phyloP scores from a whole-genome alignment of 2,329 filamentous ascomycete genomes.

The Pseudogymnoascus destructans region DNA sequence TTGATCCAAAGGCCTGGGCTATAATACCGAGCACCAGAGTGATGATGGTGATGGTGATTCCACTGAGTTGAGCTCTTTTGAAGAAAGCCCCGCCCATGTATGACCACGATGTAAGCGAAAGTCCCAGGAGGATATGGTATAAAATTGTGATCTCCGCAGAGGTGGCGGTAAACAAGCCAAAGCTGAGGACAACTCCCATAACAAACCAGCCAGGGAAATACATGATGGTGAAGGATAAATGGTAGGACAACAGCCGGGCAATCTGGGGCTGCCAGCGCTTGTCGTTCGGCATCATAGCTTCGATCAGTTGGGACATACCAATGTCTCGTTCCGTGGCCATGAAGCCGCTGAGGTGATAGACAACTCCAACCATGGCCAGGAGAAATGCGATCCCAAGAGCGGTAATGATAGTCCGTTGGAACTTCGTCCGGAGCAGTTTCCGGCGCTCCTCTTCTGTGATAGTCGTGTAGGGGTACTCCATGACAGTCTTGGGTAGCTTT shows the following conservation, averaged over 20 bases:
- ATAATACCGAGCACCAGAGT: constrained; percentile 68
- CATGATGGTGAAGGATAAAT: constrained; percentile 65
- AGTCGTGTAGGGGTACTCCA: constrained; percentile 67
- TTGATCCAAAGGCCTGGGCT: constrained; percentile 52
- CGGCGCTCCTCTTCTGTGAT: constrained; percentile 54
- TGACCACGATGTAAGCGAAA: constrained; percentile 67
- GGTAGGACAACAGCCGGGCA: constrained; percentile 64
- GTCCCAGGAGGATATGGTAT: constrained; percentile 62
- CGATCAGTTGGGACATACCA: constrained; percentile 77
- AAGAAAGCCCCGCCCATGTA: constrained; percentile 76
- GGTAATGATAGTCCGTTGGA: constrained; percentile 61
- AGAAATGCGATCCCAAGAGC: constrained; percentile 70
- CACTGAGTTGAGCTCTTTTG: constrained; percentile 74
- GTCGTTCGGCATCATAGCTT: constrained; percentile 78
- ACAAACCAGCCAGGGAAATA: constrained; percentile 77
- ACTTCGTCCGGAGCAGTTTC: constrained; percentile 51
- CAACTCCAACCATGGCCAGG: constrained; percentile 65
- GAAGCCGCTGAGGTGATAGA: constrained; percentile 76
- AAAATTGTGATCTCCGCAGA: constrained; percentile 53
- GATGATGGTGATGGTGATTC: constrained; percentile 62
- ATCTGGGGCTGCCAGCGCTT: constrained; percentile 64
- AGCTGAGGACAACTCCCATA: constrained; percentile 50
- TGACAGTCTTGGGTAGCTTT: constrained; percentile 32
- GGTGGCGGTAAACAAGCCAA: constrained; percentile 52
- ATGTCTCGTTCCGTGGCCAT: constrained; percentile 75